These are phyloP conservation scores for Ilyonectria robusta DNA, from an alignment of 2,329 filamentous ascomycete genomes.

Conservation along the genomic window DNA sequence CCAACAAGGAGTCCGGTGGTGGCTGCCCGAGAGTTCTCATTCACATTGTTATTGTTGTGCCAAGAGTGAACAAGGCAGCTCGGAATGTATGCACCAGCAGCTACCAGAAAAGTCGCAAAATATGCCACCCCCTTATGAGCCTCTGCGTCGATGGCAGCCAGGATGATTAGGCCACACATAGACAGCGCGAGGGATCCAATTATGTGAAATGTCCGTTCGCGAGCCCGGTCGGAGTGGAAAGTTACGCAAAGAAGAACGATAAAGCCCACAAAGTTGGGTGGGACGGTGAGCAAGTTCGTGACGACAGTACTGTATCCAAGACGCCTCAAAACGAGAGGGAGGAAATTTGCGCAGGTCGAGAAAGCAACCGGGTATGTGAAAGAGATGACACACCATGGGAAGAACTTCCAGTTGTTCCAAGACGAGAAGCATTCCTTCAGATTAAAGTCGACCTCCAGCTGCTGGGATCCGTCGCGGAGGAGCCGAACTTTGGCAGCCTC, in stretches of 20 bases:
- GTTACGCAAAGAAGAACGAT: constrained; percentile 60
- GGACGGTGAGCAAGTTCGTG: constrained; percentile 64
- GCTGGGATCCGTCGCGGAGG: constrained; percentile 59
- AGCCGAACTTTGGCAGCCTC: constrained; percentile 55
- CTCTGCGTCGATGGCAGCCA: constrained; percentile 59
- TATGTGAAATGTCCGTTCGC: constrained; percentile 63
- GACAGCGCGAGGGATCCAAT: constrained; percentile 53
- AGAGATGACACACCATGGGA: constrained; percentile 60
- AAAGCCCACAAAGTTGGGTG: constrained; percentile 63
- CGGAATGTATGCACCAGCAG: constrained; percentile 61
- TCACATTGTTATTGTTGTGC: constrained; percentile 68
- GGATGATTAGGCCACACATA: constrained; percentile 60
- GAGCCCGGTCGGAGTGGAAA: constrained; percentile 59
- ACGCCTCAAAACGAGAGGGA: constrained; percentile 61
- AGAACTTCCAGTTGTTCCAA: constrained; percentile 57
- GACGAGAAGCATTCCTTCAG: constrained; percentile 57
- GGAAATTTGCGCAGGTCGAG: constrained; percentile 55
- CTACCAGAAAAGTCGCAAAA: constrained; percentile 65
- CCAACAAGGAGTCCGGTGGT: constrained; percentile 64
- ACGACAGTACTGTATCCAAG: constrained; percentile 60
- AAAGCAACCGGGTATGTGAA: constrained; percentile 65
- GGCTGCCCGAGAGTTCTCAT: constrained; percentile 62
- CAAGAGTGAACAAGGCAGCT: constrained; percentile 63
- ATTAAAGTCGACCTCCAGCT: constrained; percentile 55
- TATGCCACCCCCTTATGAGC: constrained; percentile 61